A percentile compares a stretch with the other conserved stretches of the same genome.
phyloP scores from a whole-genome alignment of 1,284 basidiomycete genomes.

The Rhizoctonia solani region DNA sequence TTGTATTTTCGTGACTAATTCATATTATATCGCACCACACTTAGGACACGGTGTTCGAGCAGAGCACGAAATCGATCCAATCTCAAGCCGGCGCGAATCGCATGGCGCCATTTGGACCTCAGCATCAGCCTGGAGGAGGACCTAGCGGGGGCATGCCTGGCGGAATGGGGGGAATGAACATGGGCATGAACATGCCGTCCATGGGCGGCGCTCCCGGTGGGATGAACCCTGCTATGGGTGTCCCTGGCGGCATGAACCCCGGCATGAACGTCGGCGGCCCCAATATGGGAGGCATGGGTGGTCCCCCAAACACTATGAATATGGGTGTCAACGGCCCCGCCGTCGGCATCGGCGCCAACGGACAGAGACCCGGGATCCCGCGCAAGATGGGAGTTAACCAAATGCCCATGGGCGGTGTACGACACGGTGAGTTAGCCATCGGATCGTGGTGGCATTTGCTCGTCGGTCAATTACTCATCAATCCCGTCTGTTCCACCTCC shows the following conservation, averaged over 20 bases:
- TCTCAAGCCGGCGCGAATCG: conserved; percentile 27
- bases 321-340: conserved; percentile 4
- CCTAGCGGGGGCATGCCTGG: neutral
- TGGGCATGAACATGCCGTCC: neutral
- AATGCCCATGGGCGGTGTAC: conserved; percentile 14
- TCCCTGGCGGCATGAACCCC: neutral
- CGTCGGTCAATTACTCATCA: neutral
- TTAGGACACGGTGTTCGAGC: conserved; percentile 18
- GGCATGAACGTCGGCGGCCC: neutral
- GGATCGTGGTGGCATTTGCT: neutral
- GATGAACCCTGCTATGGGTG: neutral
- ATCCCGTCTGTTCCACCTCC: neutral
- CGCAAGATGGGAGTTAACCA: neutral
- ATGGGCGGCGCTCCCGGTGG: neutral
- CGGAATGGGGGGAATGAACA: neutral
- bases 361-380: neutral
- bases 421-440: conserved; percentile 11
- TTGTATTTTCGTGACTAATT: neutral
- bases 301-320: neutral
- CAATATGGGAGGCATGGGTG: neutral
- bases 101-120: conserved; percentile 17
- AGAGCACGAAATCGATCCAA: conserved; percentile 15
- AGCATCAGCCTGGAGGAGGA: neutral
- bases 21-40: neutral
- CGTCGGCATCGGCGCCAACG: conserved; percentile 10